Evolutionary conservation across 1,284 basidiomycete species (phyloP).

Genomic region (Moesziomyces sp.): DNA sequence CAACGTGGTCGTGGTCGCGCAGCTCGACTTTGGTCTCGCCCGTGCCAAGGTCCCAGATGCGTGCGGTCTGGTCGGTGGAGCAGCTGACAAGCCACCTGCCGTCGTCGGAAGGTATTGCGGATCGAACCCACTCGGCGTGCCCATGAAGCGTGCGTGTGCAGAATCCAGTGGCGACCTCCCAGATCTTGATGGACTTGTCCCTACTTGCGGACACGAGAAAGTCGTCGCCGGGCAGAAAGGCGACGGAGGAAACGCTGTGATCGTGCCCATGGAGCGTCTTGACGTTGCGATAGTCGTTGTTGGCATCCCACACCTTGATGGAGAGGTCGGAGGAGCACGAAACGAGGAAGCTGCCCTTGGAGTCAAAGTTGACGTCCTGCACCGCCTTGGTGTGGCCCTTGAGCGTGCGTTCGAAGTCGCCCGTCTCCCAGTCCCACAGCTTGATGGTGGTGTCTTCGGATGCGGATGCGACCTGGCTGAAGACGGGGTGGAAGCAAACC

Average conservation of each 20-base stretch:
- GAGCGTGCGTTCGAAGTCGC: conserved; percentile 88
- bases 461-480: conserved; percentile 83
- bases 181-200: conserved; percentile 85
- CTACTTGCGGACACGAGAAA: conserved; percentile 84
- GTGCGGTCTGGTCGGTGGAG: conserved; percentile 86
- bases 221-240: conserved; percentile 85
- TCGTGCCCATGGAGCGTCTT: conserved; percentile 90
- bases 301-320: conserved; percentile 89
- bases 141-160: conserved; percentile 68
- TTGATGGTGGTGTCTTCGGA: conserved; percentile 89
- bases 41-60: conserved; percentile 80
- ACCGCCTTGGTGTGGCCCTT: conserved; percentile 92
- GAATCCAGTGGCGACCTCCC: conserved; percentile 82
- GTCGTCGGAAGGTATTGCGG: conserved; percentile 79
- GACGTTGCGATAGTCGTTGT: conserved; percentile 86
- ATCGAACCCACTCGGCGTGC: conserved; percentile 79
- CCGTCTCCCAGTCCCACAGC: conserved; percentile 95
- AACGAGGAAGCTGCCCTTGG: conserved; percentile 81
- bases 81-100: conserved; percentile 80
- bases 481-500: conserved; percentile 86
- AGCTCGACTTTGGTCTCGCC: conserved; percentile 84
- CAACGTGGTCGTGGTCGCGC: conserved; percentile 86
- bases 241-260: conserved; percentile 84
- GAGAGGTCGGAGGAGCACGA: conserved; percentile 89
- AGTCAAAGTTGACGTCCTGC: conserved; percentile 86